Evolutionary conservation across 768 basidiomycete genomes (phyloP).

Genomic region (Boletus reticuloceps): DNA sequence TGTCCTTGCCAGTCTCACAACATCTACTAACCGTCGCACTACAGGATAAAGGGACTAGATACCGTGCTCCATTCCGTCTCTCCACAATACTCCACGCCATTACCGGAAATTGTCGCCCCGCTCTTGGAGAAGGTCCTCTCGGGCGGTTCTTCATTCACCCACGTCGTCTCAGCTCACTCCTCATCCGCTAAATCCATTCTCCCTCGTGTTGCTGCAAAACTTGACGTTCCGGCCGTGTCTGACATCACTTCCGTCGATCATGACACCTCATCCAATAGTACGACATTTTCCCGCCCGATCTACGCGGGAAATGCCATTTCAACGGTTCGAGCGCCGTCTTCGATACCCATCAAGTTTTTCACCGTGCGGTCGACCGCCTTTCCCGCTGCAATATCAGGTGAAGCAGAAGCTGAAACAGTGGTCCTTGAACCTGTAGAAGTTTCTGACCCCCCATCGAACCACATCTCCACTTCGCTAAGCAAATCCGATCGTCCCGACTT

Average conservation of each 20-base stretch:
- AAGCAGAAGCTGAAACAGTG: slow-evolving; percentile 57
- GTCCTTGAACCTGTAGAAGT: slow-evolving; percentile 64
- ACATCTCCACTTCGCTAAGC: slow-evolving; percentile 72
- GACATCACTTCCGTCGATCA: slow-evolving; percentile 85
- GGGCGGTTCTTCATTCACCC: slow-evolving; percentile 67
- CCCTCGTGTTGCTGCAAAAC: slow-evolving; percentile 85
- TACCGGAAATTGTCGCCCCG: slow-evolving; percentile 81
- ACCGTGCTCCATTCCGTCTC: slow-evolving; percentile 69
- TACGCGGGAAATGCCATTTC: slow-evolving; percentile 98
- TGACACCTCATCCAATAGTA: slow-evolving; percentile 64
- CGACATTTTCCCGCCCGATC: slow-evolving; percentile 90
- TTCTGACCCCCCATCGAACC: slow-evolving; percentile 48
- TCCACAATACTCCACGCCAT: slow-evolving; percentile 59
- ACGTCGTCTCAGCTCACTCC: slow-evolving; percentile 90
- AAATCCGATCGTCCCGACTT: slow-evolving; percentile 94
- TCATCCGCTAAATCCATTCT: slow-evolving; percentile 90
- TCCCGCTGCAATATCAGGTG: slow-evolving; percentile 52
- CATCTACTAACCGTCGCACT: slow-evolving; percentile 4
- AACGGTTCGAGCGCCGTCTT: slow-evolving; percentile 78
- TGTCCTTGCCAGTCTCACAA: slow-evolving; percentile 6
- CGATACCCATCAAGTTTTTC: slow-evolving; percentile 86
- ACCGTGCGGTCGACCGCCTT: slow-evolving; percentile 94
- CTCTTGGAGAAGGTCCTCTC: slow-evolving; percentile 75
- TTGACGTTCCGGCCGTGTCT: slow-evolving; percentile 89
- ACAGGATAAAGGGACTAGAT: slow-evolving; percentile 66